Evolutionary conservation across 106 monocot species (phyloP).

Genomic region (Hemerocallis citrina): DNA sequence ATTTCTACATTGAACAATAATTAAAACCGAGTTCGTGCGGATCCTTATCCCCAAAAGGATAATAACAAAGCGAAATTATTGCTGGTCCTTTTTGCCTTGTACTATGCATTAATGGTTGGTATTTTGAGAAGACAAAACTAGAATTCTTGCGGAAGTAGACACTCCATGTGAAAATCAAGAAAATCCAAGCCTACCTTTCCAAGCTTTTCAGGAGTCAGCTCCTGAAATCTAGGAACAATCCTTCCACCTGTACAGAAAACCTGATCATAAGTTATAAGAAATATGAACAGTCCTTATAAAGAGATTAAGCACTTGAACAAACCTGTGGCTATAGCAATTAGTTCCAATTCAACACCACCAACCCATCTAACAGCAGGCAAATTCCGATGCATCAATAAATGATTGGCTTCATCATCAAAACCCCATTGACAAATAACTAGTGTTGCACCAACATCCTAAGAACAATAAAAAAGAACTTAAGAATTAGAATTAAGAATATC

Average conservation of each 20-base stretch:
- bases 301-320: not conserved
- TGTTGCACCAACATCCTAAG: conserved; percentile 93
- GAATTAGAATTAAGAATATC: not conserved
- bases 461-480: conserved; percentile 6
- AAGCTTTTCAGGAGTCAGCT: conserved; percentile 85
- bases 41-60: too few species aligned
- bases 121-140: too few species aligned
- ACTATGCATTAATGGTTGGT: too few species aligned
- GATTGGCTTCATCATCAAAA: conserved; percentile 99
- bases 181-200: conserved; percentile 49
- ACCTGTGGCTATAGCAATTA: conserved; percentile 99
- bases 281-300: not conserved
- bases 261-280: not conserved
- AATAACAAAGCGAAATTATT: too few species aligned
- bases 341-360: conserved; percentile 97
- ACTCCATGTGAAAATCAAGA: too few species aligned
- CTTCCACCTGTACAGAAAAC: conserved; percentile 56
- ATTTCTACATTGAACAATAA: too few species aligned
- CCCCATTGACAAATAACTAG: conserved; percentile 99
- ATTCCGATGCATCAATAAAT: conserved; percentile 91
- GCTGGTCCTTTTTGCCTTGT: too few species aligned
- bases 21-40: too few species aligned
- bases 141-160: too few species aligned
- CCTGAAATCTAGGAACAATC: conserved; percentile 97
- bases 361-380: conserved; percentile 99